Percentiles rank a stretch among this genome's conserved stretches.
These are phyloP conservation scores for Globisporangium takayamanum DNA, from an alignment of 352 stramenopile genomes.

Conservation along the genomic window DNA sequence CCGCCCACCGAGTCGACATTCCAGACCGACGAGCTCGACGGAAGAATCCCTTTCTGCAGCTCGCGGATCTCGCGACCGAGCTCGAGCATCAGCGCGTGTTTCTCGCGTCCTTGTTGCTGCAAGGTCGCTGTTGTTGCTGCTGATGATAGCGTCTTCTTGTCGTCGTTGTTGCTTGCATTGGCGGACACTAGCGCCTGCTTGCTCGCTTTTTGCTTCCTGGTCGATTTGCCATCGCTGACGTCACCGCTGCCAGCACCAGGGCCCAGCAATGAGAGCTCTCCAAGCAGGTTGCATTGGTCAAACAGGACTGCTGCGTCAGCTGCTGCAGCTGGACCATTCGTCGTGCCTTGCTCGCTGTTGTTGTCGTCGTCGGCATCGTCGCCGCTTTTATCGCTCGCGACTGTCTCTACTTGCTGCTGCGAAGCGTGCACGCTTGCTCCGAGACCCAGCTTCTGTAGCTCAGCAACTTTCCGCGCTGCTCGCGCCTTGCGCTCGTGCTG, in stretches of 20 bases:
- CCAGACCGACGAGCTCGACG: constrained; percentile 14
- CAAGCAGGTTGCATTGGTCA: background rate
- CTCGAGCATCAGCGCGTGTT: constrained; percentile 5
- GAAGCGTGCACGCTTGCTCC: background rate
- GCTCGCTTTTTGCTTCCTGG: no score
- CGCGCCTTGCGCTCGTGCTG: constrained; percentile 53
- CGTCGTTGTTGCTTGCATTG: no score
- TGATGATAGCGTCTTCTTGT: background rate
- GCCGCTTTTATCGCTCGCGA: background rate
- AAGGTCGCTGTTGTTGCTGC: background rate
- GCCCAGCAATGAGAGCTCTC: no score
- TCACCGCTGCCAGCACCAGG: no score
- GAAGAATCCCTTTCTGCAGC: constrained; percentile 36
- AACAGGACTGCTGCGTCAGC: background rate
- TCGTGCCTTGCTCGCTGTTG: background rate
- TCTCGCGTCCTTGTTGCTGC: background rate
- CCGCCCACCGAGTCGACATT: background rate
- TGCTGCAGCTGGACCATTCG: background rate
- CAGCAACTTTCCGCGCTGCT: constrained; percentile 24
- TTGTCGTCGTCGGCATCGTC: constrained; percentile 8
- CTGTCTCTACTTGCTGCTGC: background rate
- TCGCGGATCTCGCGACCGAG: constrained; percentile 39
- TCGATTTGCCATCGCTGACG: no score
- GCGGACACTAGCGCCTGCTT: no score
- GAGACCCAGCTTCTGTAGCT: constrained; percentile 22